Conservation (phyloP, 2,329 filamentous ascomycete species). For the Neoscytalidium dimidiatum region DNA sequence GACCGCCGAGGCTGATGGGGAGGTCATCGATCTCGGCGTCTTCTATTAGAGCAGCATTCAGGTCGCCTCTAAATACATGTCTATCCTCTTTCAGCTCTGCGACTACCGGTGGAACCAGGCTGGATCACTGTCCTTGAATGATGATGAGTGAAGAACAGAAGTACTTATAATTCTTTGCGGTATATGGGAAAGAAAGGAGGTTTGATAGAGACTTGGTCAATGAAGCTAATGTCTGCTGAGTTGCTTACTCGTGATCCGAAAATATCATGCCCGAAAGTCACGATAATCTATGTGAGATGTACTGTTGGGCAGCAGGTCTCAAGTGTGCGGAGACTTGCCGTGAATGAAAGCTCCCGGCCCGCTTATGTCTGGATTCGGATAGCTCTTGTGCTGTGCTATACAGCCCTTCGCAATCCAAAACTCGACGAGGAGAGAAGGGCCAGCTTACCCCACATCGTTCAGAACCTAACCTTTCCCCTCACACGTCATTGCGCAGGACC, state of each 20-base stretch:
- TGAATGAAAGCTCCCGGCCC: too few species aligned
- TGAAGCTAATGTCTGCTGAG: background rate
- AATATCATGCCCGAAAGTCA: background rate
- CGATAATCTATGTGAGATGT: too few species aligned
- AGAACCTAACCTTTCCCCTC: too few species aligned
- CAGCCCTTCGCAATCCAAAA: too few species aligned
- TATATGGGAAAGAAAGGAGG: background rate
- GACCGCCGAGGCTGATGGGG: background rate
- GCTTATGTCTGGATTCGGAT: too few species aligned
- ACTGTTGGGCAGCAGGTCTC: too few species aligned
- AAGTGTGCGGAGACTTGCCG: too few species aligned
- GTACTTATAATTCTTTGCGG: background rate
- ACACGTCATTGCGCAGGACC: too few species aligned
- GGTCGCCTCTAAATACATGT: background rate
- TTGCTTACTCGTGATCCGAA: background rate
- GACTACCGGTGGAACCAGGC: too few species aligned
- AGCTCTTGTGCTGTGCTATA: too few species aligned
- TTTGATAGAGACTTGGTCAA: background rate
- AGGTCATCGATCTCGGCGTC: slow-evolving; percentile 9
- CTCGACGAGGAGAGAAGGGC: too few species aligned
- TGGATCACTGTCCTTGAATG: background rate
- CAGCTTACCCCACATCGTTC: too few species aligned
- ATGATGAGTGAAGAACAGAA: background rate
- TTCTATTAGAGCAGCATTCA: slow-evolving; percentile 8
- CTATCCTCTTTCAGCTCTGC: background rate